These are phyloP conservation scores for Cyberlindnera maclurae DNA, from an alignment of 805 yeast genomes.

Conservation along the genomic window DNA sequence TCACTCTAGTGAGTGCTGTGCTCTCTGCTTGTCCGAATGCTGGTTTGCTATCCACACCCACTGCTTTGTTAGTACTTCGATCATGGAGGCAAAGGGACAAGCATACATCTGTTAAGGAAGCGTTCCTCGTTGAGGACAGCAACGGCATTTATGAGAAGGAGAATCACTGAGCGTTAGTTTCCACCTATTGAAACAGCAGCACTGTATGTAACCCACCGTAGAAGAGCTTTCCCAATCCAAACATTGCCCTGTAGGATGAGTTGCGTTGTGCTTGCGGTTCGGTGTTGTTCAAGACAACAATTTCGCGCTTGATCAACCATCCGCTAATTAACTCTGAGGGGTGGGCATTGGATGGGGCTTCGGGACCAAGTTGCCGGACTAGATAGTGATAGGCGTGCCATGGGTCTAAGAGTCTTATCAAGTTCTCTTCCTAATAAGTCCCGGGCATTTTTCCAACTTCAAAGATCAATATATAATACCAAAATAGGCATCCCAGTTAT, in stretches of 20 bases:
- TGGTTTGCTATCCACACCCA: conserved; percentile 29
- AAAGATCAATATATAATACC: too few relatives aligned
- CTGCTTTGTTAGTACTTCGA: conserved; percentile 27
- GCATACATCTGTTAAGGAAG: conserved; percentile 53
- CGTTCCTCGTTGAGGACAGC: conserved; percentile 79
- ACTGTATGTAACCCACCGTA: conserved; percentile 30
- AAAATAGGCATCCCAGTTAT: too few relatives aligned
- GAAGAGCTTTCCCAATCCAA: conserved; percentile 54
- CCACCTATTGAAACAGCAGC: background rate
- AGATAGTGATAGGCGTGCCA: too few relatives aligned
- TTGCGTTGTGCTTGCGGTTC: background rate
- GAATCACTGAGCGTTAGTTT: conserved; percentile 24
- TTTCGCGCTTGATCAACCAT: too few relatives aligned
- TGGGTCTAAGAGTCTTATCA: too few relatives aligned
- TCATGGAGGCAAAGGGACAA: background rate
- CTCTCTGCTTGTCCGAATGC: conserved; percentile 40
- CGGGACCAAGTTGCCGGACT: too few relatives aligned
- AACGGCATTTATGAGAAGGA: conserved; percentile 60
- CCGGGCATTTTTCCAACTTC: too few relatives aligned
- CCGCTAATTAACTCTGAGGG: too few relatives aligned
- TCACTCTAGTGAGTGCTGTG: conserved; percentile 49
- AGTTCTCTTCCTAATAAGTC: too few relatives aligned
- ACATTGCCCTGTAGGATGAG: conserved; percentile 30
- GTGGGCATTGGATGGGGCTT: too few relatives aligned
- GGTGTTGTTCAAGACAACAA: background rate